A percentile compares a stretch with the other conserved stretches of the same genome.
Evolutionary conservation across 345 rosid genomes (phyloP).

Genomic region (Ceriops tagal): DNA sequence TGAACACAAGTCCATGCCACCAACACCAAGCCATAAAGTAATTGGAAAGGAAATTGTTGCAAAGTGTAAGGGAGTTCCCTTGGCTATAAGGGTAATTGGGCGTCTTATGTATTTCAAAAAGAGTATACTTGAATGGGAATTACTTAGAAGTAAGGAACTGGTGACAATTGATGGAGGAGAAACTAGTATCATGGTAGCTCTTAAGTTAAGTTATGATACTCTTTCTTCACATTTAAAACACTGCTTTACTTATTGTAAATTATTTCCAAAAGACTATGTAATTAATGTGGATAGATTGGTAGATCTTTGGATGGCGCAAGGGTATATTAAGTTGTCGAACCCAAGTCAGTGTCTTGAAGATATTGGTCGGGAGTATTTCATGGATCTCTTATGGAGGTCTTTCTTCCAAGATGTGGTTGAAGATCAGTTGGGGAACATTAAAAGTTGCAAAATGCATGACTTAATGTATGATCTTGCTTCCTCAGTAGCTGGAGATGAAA

Average conservation of each 20-base stretch:
- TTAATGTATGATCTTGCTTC: slow-evolving; percentile 23
- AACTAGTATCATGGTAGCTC: slow-evolving; percentile 2
- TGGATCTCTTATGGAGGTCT: background rate
- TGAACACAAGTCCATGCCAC: background rate
- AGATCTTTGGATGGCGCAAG: slow-evolving; percentile 28
- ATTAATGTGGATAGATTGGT: slow-evolving; percentile 5
- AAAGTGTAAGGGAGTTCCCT: slow-evolving; percentile 16
- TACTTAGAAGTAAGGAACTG: background rate
- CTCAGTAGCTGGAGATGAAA: background rate
- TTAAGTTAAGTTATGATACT: slow-evolving; percentile 26
- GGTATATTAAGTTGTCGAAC: slow-evolving; percentile 5
- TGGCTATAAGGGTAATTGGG: slow-evolving; percentile 15
- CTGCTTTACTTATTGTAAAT: slow-evolving; percentile 29
- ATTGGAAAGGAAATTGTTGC: slow-evolving; percentile 12
- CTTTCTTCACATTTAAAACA: slow-evolving; percentile 28
- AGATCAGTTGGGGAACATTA: background rate
- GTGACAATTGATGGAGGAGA: background rate
- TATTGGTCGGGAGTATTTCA: background rate
- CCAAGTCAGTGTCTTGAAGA: background rate
- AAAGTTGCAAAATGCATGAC: slow-evolving; percentile 19
- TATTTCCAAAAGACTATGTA: slow-evolving; percentile 21
- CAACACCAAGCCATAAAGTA: too few species aligned
- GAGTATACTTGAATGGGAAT: slow-evolving; percentile 15
- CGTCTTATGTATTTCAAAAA: slow-evolving; percentile 8
- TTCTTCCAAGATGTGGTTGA: slow-evolving; percentile 21